A percentile compares a stretch with the other conserved stretches of the same genome.
Conservation (phyloP, 441 rosid species). For the Geranium incanum region DNA sequence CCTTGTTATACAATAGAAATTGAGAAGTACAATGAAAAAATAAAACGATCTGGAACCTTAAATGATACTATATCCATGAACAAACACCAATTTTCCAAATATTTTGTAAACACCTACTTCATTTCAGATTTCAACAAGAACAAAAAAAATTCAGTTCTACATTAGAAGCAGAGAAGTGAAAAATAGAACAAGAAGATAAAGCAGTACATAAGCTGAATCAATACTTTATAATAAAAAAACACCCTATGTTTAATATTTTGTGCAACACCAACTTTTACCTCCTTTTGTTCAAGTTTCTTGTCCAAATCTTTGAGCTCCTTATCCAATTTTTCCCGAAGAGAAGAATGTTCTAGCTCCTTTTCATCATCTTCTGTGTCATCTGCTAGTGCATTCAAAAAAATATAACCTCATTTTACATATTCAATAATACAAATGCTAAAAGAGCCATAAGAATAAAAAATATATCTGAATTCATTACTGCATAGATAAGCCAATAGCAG, state of each 20-base stretch:
- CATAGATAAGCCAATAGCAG: background rate
- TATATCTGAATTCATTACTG: background rate
- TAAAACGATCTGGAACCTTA: background rate
- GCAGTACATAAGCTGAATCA: too few species aligned
- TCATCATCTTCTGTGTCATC: conserved; percentile 61
- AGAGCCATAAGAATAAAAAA: background rate
- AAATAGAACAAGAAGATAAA: too few species aligned
- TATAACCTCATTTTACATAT: conserved; percentile 13
- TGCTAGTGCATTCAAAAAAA: conserved; percentile 27
- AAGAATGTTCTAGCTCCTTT: conserved; percentile 79
- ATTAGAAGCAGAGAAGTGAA: too few species aligned
- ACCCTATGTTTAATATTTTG: too few species aligned
- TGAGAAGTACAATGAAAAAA: too few species aligned
- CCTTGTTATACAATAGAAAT: too few species aligned
- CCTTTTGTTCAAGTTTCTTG: conserved; percentile 77
- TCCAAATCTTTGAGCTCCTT: conserved; percentile 87
- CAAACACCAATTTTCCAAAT: too few species aligned
- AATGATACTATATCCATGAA: too few species aligned
- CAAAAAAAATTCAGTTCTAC: too few species aligned
- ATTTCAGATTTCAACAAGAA: too few species aligned
- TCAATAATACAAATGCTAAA: background rate
- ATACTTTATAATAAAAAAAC: too few species aligned
- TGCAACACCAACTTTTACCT: conserved; percentile 37
- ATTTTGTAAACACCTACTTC: too few species aligned
- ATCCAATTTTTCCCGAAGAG: conserved; percentile 80